phyloP scores from a whole-genome alignment of 169 alveolate genomes.

The Plasmodium reichenowi region DNA sequence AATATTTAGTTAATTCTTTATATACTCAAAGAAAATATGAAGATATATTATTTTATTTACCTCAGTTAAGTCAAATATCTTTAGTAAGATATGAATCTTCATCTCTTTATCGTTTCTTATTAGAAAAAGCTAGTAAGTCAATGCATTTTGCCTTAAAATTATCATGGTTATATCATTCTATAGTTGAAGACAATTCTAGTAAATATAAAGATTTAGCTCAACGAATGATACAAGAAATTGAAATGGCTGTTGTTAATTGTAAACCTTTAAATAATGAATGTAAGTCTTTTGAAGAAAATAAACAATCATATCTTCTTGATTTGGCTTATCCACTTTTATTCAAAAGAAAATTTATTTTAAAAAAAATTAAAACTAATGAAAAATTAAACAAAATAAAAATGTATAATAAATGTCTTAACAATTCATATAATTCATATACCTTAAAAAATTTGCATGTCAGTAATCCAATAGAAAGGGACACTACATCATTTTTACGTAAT shows the following conservation, averaged over 20 bases:
- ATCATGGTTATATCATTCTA: slow-evolving; percentile 91
- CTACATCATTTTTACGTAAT: not conserved
- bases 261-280: slow-evolving; percentile 78
- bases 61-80: slow-evolving; percentile 86
- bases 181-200: slow-evolving; percentile 83
- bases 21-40: slow-evolving; percentile 88
- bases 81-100: slow-evolving; percentile 84
- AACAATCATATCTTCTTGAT: slow-evolving; percentile 59
- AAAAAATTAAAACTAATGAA: slow-evolving; percentile 39
- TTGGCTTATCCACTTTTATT: slow-evolving; percentile 81
- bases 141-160: slow-evolving; percentile 92
- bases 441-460: slow-evolving; percentile 13
- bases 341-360: slow-evolving; percentile 76
- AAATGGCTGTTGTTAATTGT: slow-evolving; percentile 94
- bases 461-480: slow-evolving; percentile 4
- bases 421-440: slow-evolving; percentile 11
- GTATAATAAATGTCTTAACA: slow-evolving; percentile 15
- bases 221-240: slow-evolving; percentile 91
- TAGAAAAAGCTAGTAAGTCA: slow-evolving; percentile 89
- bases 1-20: slow-evolving; percentile 90
- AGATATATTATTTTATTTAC: slow-evolving; percentile 88
- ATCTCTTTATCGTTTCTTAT: slow-evolving; percentile 86
- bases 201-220: slow-evolving; percentile 87
- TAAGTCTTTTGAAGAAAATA: slow-evolving; percentile 26
- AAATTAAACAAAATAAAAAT: slow-evolving; percentile 14